Percentiles rank a stretch among this genome's conserved stretches.
These are phyloP conservation scores for Gillenia trifoliata DNA, from an alignment of 306 rosid species.

Conservation along the genomic window DNA sequence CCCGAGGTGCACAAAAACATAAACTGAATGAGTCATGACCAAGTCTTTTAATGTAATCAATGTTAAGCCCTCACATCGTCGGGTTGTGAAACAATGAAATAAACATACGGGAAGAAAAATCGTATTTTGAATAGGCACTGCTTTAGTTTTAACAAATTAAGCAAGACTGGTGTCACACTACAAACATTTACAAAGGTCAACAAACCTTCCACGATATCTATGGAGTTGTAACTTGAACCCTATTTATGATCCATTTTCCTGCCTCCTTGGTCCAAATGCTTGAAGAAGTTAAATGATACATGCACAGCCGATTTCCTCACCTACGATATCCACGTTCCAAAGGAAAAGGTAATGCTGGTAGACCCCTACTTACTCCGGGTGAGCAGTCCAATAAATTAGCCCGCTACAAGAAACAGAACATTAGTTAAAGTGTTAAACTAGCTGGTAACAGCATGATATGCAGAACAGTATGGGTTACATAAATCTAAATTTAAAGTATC, in stretches of 20 bases:
- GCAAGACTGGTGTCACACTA: conserved; percentile 31
- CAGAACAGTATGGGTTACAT: background rate
- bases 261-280: conserved; percentile 22
- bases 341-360: conserved; percentile 9
- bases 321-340: conserved; percentile 25
- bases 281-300: conserved; percentile 22
- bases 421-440: conserved; percentile 13
- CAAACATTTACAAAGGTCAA: conserved; percentile 32
- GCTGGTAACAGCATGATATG: background rate
- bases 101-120: background rate
- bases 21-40: background rate
- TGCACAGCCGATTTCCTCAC: conserved; percentile 26
- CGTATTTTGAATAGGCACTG: background rate
- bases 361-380: conserved; percentile 61
- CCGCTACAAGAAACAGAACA: conserved; percentile 52
- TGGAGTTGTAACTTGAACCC: background rate
- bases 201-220: background rate
- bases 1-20: background rate
- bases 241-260: background rate
- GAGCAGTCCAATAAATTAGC: conserved; percentile 90
- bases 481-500: background rate
- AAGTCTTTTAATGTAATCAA: background rate
- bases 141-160: conserved; percentile 9
- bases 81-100: background rate
- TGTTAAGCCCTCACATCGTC: background rate